These are phyloP conservation scores for Quercus ilex DNA, from an alignment of 306 rosid species.

Conservation along the genomic window DNA sequence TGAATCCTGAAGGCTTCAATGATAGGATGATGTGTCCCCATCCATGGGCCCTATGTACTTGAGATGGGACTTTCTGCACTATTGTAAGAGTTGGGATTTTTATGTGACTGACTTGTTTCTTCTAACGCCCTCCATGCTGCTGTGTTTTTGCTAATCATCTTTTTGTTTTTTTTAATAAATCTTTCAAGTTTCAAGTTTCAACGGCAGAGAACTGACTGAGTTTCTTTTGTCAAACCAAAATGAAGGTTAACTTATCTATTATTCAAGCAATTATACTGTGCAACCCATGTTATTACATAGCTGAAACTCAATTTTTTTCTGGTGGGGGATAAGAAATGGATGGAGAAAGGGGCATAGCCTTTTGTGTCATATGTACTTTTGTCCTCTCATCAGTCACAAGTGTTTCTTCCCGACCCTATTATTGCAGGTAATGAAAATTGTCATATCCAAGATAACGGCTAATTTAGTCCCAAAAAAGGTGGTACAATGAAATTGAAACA, in stretches of 20 bases:
- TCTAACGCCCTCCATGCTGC: neutral
- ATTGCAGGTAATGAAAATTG: conserved; percentile 3
- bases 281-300: too few relatives aligned
- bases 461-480: neutral
- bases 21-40: neutral
- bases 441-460: neutral
- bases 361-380: neutral
- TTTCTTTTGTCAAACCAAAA: neutral
- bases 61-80: too few relatives aligned
- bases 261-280: too few relatives aligned
- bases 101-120: neutral
- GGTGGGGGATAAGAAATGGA: neutral
- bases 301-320: neutral
- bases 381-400: neutral
- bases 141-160: neutral
- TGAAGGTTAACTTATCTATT: neutral
- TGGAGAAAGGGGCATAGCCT: neutral
- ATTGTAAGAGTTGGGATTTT: neutral
- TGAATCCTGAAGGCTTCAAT: neutral
- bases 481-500: neutral
- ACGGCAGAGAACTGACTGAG: too few relatives aligned
- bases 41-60: neutral
- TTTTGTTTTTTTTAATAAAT: neutral
- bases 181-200: too few relatives aligned
- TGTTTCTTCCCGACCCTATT: neutral